phyloP scores from a whole-genome alignment of 1,139 yeast genomes.

The Hyphopichia burtonii region DNA sequence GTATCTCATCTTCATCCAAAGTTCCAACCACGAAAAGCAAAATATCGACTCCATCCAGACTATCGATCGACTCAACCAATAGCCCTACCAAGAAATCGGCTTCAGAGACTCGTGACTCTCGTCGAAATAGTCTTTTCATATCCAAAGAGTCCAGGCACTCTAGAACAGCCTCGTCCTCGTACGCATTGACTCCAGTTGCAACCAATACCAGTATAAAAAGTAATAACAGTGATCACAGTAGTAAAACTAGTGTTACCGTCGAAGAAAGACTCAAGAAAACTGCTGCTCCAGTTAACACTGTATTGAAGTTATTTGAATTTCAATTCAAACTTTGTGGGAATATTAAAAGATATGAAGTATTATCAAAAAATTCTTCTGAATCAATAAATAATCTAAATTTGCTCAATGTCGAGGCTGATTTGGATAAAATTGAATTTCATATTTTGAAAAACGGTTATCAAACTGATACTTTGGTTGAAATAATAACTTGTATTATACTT shows the following conservation, averaged over 20 bases:
- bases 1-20: not conserved
- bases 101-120: no score
- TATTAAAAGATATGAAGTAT: conserved; percentile 1
- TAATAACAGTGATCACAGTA: not conserved
- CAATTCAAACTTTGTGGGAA: conserved; percentile 3
- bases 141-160: not conserved
- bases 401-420: not conserved
- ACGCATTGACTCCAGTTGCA: not conserved
- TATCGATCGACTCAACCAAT: no score
- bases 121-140: not conserved
- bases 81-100: no score
- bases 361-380: not conserved
- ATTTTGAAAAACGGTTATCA: conserved; percentile 16
- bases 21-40: no score
- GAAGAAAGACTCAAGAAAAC: no score
- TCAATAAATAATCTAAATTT: conserved; percentile 1
- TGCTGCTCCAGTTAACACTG: not conserved
- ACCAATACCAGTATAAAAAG: not conserved
- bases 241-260: no score
- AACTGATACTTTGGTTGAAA: conserved; percentile 15
- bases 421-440: conserved; percentile 7
- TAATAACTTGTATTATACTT: conserved; percentile 16
- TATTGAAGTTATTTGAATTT: not conserved
- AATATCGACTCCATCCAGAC: no score
- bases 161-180: not conserved